These are phyloP conservation scores for Trametes elegans DNA, from an alignment of 768 basidiomycete genomes.

Conservation along the genomic window DNA sequence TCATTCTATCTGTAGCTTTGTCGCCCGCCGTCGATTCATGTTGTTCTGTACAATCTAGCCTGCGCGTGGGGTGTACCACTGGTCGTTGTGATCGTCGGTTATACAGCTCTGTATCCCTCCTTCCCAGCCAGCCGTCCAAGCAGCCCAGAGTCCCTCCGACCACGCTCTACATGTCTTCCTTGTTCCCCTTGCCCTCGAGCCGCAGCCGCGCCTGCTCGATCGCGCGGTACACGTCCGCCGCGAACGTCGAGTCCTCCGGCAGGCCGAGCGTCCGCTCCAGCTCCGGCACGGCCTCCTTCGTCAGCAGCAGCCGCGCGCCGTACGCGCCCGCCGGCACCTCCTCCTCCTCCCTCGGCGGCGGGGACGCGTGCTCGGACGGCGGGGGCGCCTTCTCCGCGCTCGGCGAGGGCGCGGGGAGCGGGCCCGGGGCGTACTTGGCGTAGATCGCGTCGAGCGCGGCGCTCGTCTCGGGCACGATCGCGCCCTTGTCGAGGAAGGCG, in stretches of 20 bases:
- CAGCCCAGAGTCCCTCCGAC: neutral
- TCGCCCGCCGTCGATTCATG: neutral
- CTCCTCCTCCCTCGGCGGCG: slow-evolving; percentile 18
- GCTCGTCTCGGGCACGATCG: slow-evolving; percentile 57
- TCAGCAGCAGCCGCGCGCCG: slow-evolving; percentile 41
- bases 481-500: slow-evolving; percentile 51
- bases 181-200: slow-evolving; percentile 13
- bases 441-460: slow-evolving; percentile 59
- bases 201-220: slow-evolving; percentile 53
- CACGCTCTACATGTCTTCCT: neutral
- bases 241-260: slow-evolving; percentile 37
- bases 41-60: slow-evolving; percentile 1
- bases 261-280: slow-evolving; percentile 49
- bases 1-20: slow-evolving; percentile 5
- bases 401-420: neutral
- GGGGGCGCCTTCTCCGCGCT: neutral
- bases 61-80: neutral
- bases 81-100: neutral
- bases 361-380: slow-evolving; percentile 1
- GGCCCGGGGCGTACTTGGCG: slow-evolving; percentile 28
- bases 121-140: no score
- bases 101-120: neutral
- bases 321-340: neutral
- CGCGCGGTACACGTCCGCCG: slow-evolving; percentile 58
- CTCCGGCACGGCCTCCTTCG: slow-evolving; percentile 50